Conservation (phyloP, 2,329 filamentous ascomycete species). For the Paecilomyces variotii region DNA sequence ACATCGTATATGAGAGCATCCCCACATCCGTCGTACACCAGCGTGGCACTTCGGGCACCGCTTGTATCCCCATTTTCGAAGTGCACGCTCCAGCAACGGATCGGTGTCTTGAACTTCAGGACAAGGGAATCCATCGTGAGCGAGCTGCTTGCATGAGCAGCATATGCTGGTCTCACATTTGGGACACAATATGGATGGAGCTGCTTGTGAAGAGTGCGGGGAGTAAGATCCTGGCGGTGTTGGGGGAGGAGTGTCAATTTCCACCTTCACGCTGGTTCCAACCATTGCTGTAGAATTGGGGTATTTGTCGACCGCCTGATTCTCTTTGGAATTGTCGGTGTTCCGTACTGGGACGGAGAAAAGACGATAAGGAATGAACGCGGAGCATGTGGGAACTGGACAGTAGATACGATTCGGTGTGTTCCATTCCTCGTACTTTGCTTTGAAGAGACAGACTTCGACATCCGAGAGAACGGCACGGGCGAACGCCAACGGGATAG, state of each 20-base stretch:
- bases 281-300: background rate
- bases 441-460: conserved; percentile 31
- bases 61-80: conserved; percentile 41
- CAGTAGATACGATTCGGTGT: conserved; percentile 42
- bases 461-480: conserved; percentile 25
- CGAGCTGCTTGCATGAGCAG: conserved; percentile 33
- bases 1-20: conserved; percentile 43
- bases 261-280: background rate
- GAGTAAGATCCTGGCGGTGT: conserved; percentile 1
- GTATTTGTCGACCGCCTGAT: background rate
- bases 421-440: conserved; percentile 42
- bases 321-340: background rate
- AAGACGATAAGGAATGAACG: conserved; percentile 37
- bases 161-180: conserved; percentile 38
- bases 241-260: conserved; percentile 2
- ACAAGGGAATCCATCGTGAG: conserved; percentile 24
- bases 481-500: conserved; percentile 36
- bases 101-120: conserved; percentile 28
- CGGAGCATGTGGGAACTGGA: conserved; percentile 40
- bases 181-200: conserved; percentile 33
- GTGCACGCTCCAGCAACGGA: conserved; percentile 21
- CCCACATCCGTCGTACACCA: conserved; percentile 42
- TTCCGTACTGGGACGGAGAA: conserved; percentile 8
- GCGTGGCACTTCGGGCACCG: conserved; percentile 42
- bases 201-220: conserved; percentile 13